These are phyloP conservation scores for Ilyonectria destructans DNA, from an alignment of 2,329 filamentous ascomycete species.

Conservation along the genomic window DNA sequence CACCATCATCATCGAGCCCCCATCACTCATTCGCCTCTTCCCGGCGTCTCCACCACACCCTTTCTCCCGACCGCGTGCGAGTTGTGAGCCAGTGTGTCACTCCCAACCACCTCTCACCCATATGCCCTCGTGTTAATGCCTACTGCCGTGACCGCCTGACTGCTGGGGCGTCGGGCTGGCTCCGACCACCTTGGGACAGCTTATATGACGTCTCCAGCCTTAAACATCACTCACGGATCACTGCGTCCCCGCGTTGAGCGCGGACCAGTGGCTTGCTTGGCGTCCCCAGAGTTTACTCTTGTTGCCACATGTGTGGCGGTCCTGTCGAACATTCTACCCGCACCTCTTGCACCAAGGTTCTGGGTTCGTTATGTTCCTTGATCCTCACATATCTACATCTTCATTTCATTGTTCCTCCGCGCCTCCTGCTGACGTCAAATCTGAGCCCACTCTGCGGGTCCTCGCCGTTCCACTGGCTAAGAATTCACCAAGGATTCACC, in stretches of 20 bases:
- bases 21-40: constrained; percentile 41
- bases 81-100: constrained; percentile 23
- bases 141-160: constrained; percentile 40
- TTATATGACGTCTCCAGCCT: constrained; percentile 23
- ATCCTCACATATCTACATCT: constrained; percentile 23
- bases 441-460: constrained; percentile 30
- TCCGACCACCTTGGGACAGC: constrained; percentile 17
- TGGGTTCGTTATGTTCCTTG: constrained; percentile 37
- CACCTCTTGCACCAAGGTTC: constrained; percentile 36
- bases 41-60: constrained; percentile 36
- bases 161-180: constrained; percentile 12
- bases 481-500: constrained; percentile 44
- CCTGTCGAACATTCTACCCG: constrained; percentile 43
- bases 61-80: constrained; percentile 30
- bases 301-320: constrained; percentile 38
- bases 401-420: constrained; percentile 22
- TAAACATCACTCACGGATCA: constrained; percentile 12
- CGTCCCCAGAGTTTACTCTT: constrained; percentile 41
- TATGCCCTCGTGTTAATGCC: constrained; percentile 37
- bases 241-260: constrained; percentile 9
- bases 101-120: constrained; percentile 29
- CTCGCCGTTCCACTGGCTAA: constrained; percentile 15
- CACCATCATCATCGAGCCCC: constrained; percentile 39
- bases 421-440: constrained; percentile 34
- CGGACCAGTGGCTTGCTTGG: constrained; percentile 41